Evolutionary conservation across 768 basidiomycete species (phyloP).

Genomic region (Lentinula boryana): DNA sequence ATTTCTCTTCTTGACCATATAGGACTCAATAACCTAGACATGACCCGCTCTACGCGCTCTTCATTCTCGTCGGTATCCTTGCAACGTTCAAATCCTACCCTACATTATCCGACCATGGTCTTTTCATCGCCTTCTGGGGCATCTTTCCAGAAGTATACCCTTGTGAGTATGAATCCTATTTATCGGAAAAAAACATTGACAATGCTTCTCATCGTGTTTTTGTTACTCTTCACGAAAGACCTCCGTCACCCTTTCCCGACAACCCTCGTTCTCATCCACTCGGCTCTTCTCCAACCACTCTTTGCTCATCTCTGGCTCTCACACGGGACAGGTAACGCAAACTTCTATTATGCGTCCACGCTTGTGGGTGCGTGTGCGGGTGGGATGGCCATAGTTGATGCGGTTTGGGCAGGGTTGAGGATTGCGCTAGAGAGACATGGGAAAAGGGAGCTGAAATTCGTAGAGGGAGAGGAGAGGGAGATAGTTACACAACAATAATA

Average conservation of each 20-base stretch:
- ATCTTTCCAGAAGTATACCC: constrained; percentile 82
- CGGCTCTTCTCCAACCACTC: constrained; percentile 79
- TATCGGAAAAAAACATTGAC: not conserved
- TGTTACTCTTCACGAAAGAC: constrained; percentile 37
- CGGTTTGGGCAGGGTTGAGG: constrained; percentile 76
- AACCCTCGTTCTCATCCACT: constrained; percentile 74
- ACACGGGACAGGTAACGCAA: constrained; percentile 93
- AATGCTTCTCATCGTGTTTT: not conserved
- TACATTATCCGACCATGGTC: constrained; percentile 80
- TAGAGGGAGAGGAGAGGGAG: not conserved
- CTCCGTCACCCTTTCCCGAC: constrained; percentile 84
- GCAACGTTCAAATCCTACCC: constrained; percentile 90
- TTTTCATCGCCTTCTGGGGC: constrained; percentile 76
- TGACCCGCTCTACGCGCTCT: constrained; percentile 77
- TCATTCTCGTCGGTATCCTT: constrained; percentile 70
- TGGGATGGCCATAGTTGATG: constrained; percentile 79
- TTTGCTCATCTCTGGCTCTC: constrained; percentile 90
- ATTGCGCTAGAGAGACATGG: constrained; percentile 46
- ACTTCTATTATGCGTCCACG: constrained; percentile 96
- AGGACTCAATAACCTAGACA: constrained; percentile 23
- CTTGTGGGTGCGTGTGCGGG: constrained; percentile 89
- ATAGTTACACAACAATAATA: not conserved
- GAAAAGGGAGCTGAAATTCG: not conserved
- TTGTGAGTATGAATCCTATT: constrained; percentile 43
- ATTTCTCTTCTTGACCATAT: not conserved